phyloP scores from a whole-genome alignment of 495 filamentous ascomycete species.

The Recurvomyces mirabilis region DNA sequence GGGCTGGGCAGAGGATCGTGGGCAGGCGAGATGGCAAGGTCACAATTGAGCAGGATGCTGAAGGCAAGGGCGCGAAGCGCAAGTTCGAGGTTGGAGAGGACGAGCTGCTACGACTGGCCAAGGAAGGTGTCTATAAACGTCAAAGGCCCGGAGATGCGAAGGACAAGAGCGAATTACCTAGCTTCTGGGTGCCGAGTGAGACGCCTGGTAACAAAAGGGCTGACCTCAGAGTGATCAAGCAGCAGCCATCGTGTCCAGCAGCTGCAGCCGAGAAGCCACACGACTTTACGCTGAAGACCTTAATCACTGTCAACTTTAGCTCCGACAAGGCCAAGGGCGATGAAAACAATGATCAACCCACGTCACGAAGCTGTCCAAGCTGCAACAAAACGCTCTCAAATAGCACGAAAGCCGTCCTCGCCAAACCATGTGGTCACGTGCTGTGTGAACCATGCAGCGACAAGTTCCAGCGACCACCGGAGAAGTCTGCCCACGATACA shows the following conservation, averaged over 20 bases:
- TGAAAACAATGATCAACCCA: constrained; percentile 17
- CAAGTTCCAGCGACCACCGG: constrained; percentile 69
- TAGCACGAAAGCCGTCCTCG: constrained; percentile 69
- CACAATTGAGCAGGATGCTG: constrained; percentile 30
- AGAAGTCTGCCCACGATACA: constrained; percentile 47
- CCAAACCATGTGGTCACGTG: constrained; percentile 90
- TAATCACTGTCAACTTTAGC: constrained; percentile 71
- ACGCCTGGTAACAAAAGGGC: constrained; percentile 52
- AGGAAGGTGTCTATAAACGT: constrained; percentile 56
- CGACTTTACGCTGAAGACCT: constrained; percentile 66
- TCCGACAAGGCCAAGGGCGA: constrained; percentile 51
- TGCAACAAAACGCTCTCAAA: constrained; percentile 82
- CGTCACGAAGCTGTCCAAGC: constrained; percentile 64
- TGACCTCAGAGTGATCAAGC: constrained; percentile 38
- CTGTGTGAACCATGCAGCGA: constrained; percentile 78
- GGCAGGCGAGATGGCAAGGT: constrained; percentile 34
- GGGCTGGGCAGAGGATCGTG: constrained; percentile 30
- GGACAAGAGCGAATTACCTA: constrained; percentile 62
- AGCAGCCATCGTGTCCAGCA: constrained; percentile 67
- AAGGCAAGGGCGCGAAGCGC: constrained; percentile 46
- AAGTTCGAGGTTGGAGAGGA: constrained; percentile 79
- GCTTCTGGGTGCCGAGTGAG: constrained; percentile 88
- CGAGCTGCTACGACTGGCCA: constrained; percentile 59
- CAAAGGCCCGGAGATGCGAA: constrained; percentile 39
- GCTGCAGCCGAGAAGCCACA: constrained; percentile 61